phyloP scores from a whole-genome alignment of 805 yeast species.

The Candida takata region DNA sequence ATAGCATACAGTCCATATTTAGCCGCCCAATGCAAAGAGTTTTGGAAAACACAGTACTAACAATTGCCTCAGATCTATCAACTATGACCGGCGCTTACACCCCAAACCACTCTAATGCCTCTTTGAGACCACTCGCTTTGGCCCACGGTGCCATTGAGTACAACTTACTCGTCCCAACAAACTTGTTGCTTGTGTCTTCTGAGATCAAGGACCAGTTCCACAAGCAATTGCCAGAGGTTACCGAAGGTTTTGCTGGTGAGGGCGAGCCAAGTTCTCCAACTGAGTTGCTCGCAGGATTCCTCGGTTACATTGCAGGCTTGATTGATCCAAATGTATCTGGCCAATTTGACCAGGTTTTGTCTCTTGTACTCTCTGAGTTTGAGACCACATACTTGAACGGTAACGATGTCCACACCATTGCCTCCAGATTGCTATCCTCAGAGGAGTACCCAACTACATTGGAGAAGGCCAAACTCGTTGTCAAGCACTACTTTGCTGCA shows the following conservation, averaged over 20 bases:
- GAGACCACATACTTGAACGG: constrained; percentile 72
- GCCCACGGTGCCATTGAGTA: constrained; percentile 86
- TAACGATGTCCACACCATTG: constrained; percentile 82
- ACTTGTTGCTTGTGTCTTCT: constrained; percentile 69
- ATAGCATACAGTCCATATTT: no score
- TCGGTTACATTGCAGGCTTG: constrained; percentile 60
- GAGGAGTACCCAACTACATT: constrained; percentile 59
- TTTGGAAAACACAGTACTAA: no score
- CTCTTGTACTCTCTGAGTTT: constrained; percentile 71
- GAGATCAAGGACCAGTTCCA: constrained; percentile 83
- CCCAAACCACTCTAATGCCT: constrained; percentile 25
- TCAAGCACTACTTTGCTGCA: constrained; percentile 71
- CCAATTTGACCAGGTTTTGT: constrained; percentile 63
- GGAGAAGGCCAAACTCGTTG: constrained; percentile 63
- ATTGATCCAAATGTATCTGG: constrained; percentile 39
- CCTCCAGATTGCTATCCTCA: constrained; percentile 54
- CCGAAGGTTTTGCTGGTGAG: constrained; percentile 81
- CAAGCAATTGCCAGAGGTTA: constrained; percentile 65
- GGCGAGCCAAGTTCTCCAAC: constrained; percentile 84
- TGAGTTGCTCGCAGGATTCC: constrained; percentile 76
- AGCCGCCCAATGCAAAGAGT: no score
- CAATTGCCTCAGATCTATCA: neutral
- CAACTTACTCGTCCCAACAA: constrained; percentile 79
- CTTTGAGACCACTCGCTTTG: constrained; percentile 75
- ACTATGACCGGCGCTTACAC: constrained; percentile 24